Evolutionary conservation across 2,329 filamentous ascomycete genomes (phyloP).

Genomic region (Colletotrichum salicis): DNA sequence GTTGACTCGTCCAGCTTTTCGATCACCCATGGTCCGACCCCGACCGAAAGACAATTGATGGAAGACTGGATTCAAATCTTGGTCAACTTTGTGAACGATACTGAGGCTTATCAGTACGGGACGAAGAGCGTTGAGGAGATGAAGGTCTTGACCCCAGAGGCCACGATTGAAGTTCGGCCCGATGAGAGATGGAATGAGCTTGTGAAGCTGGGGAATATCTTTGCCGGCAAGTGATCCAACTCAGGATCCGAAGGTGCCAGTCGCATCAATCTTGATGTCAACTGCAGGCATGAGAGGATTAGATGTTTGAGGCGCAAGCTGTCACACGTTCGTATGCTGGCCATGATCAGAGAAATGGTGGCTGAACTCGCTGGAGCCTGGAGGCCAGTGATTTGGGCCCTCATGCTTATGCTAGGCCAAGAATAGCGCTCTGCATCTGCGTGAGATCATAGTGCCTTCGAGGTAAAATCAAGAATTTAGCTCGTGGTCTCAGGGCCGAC

Average conservation of each 20-base stretch:
- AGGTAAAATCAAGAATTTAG: too few relatives aligned
- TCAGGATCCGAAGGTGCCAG: too few relatives aligned
- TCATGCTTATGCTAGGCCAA: too few relatives aligned
- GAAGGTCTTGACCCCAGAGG: constrained; percentile 47
- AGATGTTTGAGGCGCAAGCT: too few relatives aligned
- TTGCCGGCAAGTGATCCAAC: constrained; percentile 36
- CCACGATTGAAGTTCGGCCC: constrained; percentile 45
- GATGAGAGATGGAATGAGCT: constrained; percentile 50
- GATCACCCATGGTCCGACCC: constrained; percentile 50
- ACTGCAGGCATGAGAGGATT: neutral
- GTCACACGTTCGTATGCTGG: too few relatives aligned
- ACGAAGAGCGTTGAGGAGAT: constrained; percentile 48
- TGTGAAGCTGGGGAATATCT: constrained; percentile 41
- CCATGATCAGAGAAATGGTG: too few relatives aligned
- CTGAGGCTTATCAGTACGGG: constrained; percentile 44
- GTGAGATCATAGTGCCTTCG: too few relatives aligned
- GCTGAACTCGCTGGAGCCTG: too few relatives aligned
- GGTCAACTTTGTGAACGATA: constrained; percentile 49
- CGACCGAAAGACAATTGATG: constrained; percentile 48
- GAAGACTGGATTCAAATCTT: constrained; percentile 50
- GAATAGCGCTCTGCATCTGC: too few relatives aligned
- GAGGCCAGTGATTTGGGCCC: too few relatives aligned
- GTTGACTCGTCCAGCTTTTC: constrained; percentile 44
- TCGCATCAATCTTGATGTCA: neutral
- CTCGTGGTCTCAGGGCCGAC: too few relatives aligned